Evolutionary conservation across 1,284 basidiomycete genomes (phyloP), one percentile per base, ranked within the genome.

Genomic region (Papiliotrema fonsecae): DNA sequence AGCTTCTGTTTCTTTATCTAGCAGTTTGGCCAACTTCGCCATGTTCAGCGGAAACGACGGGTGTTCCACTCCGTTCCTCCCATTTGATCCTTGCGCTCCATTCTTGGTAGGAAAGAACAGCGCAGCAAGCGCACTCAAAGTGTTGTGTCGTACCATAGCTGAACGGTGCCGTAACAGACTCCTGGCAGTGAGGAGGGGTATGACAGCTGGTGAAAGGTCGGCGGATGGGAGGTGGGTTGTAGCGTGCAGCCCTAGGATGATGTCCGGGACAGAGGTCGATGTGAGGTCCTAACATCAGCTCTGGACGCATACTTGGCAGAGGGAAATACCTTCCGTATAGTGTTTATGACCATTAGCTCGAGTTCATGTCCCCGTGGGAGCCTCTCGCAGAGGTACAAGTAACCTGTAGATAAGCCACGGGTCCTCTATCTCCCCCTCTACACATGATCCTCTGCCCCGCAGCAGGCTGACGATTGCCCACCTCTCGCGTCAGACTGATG

Each of bases 271-370:
- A 13, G 38, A 34, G 0, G 47, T 30, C 1, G 65, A 67, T 4
- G 64, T 52, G 0, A 74, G 58, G 48, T 72, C 69, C 68, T 70
- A 24, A 35, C 30, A 43, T 31, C 3, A 34, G 27, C 30, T 18
- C 30, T 14, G n/a, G n/a, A n/a, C n/a, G n/a, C n/a, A 10, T 36
- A 13, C 0, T 19, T 21, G 3, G 4, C 14, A 27, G 14, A 24
- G 14, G 26, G 26, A 50, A 53, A 4, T 34, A 67, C 69, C 61
- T 74, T 74, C 18, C 69, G 61, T 7, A 74, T 62, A 3, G 70
- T 72, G 49, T 74, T 74, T 58, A 72, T 64, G 4, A 72, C 51
- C 49, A 74, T 52, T 31, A 74, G 52, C 1, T 54, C 48, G 18
- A 72, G 60, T 45, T 74, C 70, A 48, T 74, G 64, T 0, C 45